A percentile compares a stretch with the other conserved stretches of the same genome.
These are phyloP conservation scores for Suillus alpinus DNA, from an alignment of 768 basidiomycete species.

Conservation along the genomic window DNA sequence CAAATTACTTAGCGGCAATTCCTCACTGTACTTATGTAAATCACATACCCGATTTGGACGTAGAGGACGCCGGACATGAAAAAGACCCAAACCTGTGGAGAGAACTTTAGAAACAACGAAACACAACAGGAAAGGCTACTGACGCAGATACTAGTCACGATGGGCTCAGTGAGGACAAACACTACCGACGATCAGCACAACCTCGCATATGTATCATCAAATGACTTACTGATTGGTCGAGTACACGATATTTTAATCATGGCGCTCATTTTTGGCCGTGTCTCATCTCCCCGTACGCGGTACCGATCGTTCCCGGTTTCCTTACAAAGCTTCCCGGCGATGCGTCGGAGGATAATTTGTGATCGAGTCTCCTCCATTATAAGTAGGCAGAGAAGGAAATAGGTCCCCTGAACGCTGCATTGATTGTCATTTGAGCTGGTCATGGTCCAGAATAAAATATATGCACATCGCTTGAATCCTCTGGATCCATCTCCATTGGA, in stretches of 20 bases:
- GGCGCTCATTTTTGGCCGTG: conserved; percentile 47
- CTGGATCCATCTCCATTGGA: conserved; percentile 81
- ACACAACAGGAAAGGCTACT: conserved; percentile 19
- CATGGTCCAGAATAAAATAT: conserved; percentile 3
- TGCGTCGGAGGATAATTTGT: conserved; percentile 61
- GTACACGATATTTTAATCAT: conserved; percentile 70
- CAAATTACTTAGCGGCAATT: conserved; percentile 1
- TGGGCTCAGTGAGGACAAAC: conserved; percentile 47
- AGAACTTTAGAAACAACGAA: neutral
- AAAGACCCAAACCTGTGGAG: conserved; percentile 58
- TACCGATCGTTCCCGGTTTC: conserved; percentile 64
- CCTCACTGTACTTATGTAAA: neutral
- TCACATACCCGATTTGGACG: conserved; percentile 49
- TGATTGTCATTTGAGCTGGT: conserved; percentile 2
- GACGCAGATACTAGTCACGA: conserved; percentile 72
- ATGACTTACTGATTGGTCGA: conserved; percentile 63
- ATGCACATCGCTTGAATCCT: conserved; percentile 70
- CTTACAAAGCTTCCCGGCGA: conserved; percentile 61
- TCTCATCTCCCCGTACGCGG: conserved; percentile 61
- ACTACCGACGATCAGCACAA: conserved; percentile 8
- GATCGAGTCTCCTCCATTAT: conserved; percentile 71
- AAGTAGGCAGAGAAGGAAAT: conserved; percentile 48
- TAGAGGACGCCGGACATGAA: conserved; percentile 75
- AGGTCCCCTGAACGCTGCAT: conserved; percentile 49
- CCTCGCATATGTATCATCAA: neutral